Conservation (phyloP, 2,329 filamentous ascomycete genomes). For the Alternaria atra region DNA sequence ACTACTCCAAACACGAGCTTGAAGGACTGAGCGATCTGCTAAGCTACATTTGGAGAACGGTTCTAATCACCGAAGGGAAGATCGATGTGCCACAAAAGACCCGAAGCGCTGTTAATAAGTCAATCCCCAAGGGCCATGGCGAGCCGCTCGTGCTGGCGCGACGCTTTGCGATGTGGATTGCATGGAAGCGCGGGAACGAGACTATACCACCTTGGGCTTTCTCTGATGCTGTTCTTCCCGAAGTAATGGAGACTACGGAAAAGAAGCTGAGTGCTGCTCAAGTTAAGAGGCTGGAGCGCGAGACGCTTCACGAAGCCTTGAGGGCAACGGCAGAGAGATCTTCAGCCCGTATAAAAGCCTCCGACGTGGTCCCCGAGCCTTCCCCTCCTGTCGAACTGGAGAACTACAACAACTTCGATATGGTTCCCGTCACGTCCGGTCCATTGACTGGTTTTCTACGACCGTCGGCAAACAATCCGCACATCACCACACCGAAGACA, state of each 20-base stretch:
- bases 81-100: conserved; percentile 68
- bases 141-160: conserved; percentile 69
- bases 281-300: conserved; percentile 65
- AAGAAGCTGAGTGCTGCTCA: conserved; percentile 66
- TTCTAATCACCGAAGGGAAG: conserved; percentile 67
- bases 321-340: conserved; percentile 53
- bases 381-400: conserved; percentile 25
- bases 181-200: conserved; percentile 74
- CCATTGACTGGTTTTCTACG: conserved; percentile 48
- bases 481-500: conserved; percentile 62
- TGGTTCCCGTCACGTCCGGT: conserved; percentile 25
- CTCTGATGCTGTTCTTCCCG: conserved; percentile 63
- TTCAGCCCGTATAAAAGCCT: conserved; percentile 51
- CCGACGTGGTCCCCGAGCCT: conserved; percentile 25
- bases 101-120: conserved; percentile 67
- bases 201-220: conserved; percentile 69
- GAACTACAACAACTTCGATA: conserved; percentile 20
- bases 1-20: conserved; percentile 70
- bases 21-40: conserved; percentile 67
- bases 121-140: conserved; percentile 69
- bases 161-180: conserved; percentile 70
- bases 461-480: conserved; percentile 47
- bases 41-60: conserved; percentile 70
- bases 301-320: conserved; percentile 57
- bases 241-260: conserved; percentile 46